Base-by-base conservation (phyloP, 257 asterid genomes). In the Solanum gandarillasii region DNA sequence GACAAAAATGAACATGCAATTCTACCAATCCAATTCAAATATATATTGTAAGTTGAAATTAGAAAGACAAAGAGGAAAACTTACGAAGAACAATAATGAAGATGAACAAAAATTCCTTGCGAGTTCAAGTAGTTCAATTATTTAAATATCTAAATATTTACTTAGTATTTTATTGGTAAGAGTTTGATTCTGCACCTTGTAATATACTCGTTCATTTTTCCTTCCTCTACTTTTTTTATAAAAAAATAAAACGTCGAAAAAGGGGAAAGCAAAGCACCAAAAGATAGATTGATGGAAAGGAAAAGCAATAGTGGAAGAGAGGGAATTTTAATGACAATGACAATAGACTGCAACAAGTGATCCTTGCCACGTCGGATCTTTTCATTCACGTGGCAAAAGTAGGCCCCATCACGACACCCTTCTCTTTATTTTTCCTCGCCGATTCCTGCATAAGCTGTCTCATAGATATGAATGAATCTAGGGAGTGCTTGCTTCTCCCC, bases 261-360 rank as follows among this genome's bases (percentile, higher is more conserved):
- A 92, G 93, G 90, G 85, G 90, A 89, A 94, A 93, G 95, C 93
- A 94, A 94, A 93, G 95, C 94, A 94, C 95, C 88, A 90, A 94
- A 93, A 91, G 95, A 93, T 92, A 87, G 95, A 93, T 93, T 92
- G 92, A 93, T 87, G 92, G 65, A 94, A 94, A 93, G 93, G 98
- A 89, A 55, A 93, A 89, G 94, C 88, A 87, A 78, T 16, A 23
- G 35, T 78, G 48, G 88, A 87, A 32, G 29, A 41, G 85, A 48
- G 70, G 85, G 85, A 48, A 82, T 85, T 46, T 68, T 85, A 38
- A 38, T 32, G 84, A 67, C 65, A 86, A 58, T 21, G 71, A 29
- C 90, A 89, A 89, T 89, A 89, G 93, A 73, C 91, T 87, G 91
- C 90, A 83, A 87, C 92, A 92, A 91, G 92, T 91, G 92, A 93